Evolutionary conservation across 2,329 filamentous ascomycete species (phyloP), one percentile per base, ranked within the genome.

Genomic region (Aspergillus persii): DNA sequence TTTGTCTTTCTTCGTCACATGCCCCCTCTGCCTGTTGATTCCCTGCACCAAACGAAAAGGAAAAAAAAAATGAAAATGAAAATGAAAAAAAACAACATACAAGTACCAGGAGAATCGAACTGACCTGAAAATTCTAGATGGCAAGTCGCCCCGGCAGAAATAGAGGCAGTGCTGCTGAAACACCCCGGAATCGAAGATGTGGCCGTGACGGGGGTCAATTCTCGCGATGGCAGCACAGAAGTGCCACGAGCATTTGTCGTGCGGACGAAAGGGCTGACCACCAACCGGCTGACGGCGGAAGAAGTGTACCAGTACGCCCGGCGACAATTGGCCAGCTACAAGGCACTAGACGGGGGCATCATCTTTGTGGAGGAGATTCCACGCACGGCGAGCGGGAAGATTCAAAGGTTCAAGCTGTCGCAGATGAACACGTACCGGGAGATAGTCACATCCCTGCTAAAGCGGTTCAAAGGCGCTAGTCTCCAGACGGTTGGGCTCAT

Each of bases 381-480:
- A 4, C 78, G 79, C 50, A 79, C 79, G 2, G 71, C 79, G 0
- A 81, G 79, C 58, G 81, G 81, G 12, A 83, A 83, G 69, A 81
- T 83, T 53, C 72, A 79, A 59, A 71, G 77, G 7, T 76, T 75
- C 68, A 75, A 71, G 58, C 66, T 77, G 29, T 63, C 71, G 2
- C 72, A 76, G 64, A 76, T 76, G 74, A 76, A 76, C 57, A 62
- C 68, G 9, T 76, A 76, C 58, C 68, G 74, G 2, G 72, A 75
- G 46, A 72, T 76, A 59, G 67, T 76, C 9, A 66, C 70, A 3
- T 73, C 69, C 5, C 61, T 75, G 6, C 59, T 74, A 6, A 64
- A 66, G 33, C 63, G 64, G 27, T 69, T 67, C 41, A 63, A 66
- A 6, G 60, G 66, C 8, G 61, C 69, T 29, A 68, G 62, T 55